Conservation (phyloP, 2,329 filamentous ascomycete genomes). For the Aspergillus intermedius region DNA sequence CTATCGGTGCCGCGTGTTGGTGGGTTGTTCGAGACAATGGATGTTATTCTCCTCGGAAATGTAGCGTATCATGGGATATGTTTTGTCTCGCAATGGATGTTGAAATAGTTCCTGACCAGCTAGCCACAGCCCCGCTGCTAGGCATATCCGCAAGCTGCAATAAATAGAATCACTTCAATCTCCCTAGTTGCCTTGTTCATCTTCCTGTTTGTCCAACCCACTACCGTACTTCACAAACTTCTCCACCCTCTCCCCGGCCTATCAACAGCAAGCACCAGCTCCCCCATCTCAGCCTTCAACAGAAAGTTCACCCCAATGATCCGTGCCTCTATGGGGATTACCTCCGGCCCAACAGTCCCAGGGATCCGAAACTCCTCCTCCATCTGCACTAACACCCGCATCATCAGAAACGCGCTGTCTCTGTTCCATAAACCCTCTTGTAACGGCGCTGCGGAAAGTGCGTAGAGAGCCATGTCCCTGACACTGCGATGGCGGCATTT, state of each 20-base stretch:
- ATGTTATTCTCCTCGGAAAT: too few species aligned
- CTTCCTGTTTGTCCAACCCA: not conserved
- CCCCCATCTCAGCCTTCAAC: not conserved
- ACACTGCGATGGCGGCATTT: not conserved
- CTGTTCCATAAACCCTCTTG: not conserved
- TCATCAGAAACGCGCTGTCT: not conserved
- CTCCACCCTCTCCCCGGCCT: not conserved
- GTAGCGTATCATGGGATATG: too few species aligned
- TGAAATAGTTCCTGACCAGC: too few species aligned
- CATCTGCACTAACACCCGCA: not conserved
- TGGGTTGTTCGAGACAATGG: too few species aligned
- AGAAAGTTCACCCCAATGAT: not conserved
- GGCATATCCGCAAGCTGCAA: not conserved
- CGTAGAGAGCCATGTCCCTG: not conserved
- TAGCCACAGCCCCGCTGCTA: too few species aligned
- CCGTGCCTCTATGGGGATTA: not conserved
- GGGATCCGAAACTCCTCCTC: not conserved
- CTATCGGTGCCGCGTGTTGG: too few species aligned
- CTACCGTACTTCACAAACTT: not conserved
- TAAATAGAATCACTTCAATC: too few species aligned
- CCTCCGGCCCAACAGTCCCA: not conserved
- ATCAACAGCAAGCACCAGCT: not conserved
- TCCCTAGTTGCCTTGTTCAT: too few species aligned
- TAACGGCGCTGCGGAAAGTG: not conserved
- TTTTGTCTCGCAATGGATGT: too few species aligned